A percentile compares a stretch with the other conserved stretches of the same genome.
These are phyloP conservation scores for Phytophthora agathidicida DNA, from an alignment of 352 stramenopile species.

Conservation along the genomic window DNA sequence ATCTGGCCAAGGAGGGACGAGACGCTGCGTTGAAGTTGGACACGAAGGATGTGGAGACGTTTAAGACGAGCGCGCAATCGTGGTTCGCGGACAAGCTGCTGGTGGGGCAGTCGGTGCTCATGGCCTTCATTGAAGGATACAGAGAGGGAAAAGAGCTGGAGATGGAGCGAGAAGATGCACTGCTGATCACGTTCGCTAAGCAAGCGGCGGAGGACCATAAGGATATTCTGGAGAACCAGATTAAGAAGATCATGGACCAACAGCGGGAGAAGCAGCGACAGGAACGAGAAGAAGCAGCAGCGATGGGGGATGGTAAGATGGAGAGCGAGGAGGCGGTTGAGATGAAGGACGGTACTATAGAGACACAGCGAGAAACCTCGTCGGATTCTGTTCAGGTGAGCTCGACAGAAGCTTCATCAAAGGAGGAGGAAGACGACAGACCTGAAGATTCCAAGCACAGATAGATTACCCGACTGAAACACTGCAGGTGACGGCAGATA, in stretches of 20 bases:
- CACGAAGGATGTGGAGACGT: constrained; percentile 60
- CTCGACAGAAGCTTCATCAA: background rate
- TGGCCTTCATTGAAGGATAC: constrained; percentile 88
- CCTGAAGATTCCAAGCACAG: constrained; percentile 18
- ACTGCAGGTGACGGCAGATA: background rate
- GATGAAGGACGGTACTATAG: background rate
- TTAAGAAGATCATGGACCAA: constrained; percentile 66
- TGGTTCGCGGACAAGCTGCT: constrained; percentile 88
- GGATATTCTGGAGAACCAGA: constrained; percentile 67
- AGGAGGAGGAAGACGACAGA: constrained; percentile 12
- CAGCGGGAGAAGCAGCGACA: constrained; percentile 67
- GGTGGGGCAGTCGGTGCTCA: constrained; percentile 78
- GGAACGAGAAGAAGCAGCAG: constrained; percentile 23
- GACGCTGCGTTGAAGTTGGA: constrained; percentile 68
- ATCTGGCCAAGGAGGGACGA: constrained; percentile 62
- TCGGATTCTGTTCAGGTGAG: constrained; percentile 2
- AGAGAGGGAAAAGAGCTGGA: constrained; percentile 79
- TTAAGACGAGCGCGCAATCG: constrained; percentile 69
- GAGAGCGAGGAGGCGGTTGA: background rate
- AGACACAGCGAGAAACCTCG: background rate
- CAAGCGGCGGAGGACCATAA: constrained; percentile 81
- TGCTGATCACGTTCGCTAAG: constrained; percentile 79
- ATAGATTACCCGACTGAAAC: constrained; percentile 10
- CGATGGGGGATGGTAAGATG: constrained; percentile 8
- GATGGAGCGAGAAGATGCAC: constrained; percentile 68